phyloP scores from a whole-genome alignment of 2,329 filamentous ascomycete genomes.

The Plenodomus biglobosus region DNA sequence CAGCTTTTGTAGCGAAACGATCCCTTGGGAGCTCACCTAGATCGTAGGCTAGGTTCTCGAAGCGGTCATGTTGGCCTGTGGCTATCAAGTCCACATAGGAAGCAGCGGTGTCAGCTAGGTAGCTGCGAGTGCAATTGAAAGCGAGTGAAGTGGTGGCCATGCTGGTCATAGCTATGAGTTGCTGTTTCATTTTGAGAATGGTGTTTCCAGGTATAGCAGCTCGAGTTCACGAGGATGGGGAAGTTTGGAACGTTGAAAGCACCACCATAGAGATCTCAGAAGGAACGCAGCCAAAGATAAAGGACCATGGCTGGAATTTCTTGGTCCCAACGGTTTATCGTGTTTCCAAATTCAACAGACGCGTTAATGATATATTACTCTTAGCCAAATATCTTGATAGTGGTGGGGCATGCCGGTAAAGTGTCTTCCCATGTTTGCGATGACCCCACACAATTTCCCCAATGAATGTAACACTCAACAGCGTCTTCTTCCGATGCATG shows the following conservation, averaged over 20 bases:
- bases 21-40: too few species aligned
- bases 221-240: too few species aligned
- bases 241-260: too few species aligned
- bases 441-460: background rate
- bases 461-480: too few species aligned
- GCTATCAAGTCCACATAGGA: slow-evolving; percentile 15
- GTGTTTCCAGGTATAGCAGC: too few species aligned
- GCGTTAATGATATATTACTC: background rate
- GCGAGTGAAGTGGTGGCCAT: background rate
- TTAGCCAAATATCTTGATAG: background rate
- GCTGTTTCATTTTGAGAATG: background rate
- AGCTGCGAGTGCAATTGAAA: slow-evolving; percentile 12
- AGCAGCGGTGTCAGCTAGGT: slow-evolving; percentile 6
- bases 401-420: background rate
- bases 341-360: too few species aligned
- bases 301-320: too few species aligned
- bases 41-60: slow-evolving; percentile 17
- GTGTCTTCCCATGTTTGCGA: background rate
- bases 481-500: too few species aligned
- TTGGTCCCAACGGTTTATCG: too few species aligned
- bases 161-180: background rate
- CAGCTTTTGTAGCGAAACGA: too few species aligned
- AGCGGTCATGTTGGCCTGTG: slow-evolving; percentile 17
- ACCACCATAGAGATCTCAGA: too few species aligned
- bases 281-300: too few species aligned